phyloP scores from a whole-genome alignment of 208 protist species.

The Acanthamoeba sp. region DNA sequence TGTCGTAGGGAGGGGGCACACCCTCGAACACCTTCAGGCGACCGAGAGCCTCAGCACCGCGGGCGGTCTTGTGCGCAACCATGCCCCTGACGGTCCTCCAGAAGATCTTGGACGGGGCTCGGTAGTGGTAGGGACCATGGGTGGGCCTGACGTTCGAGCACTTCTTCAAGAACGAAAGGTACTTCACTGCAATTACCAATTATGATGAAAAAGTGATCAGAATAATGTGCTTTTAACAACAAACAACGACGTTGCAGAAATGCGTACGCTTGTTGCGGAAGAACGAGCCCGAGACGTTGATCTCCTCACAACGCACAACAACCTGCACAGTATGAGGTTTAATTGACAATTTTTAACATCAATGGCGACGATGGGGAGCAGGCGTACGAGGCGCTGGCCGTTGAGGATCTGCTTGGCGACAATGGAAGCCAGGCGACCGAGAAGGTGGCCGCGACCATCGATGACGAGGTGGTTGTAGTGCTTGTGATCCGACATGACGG shows the following conservation, averaged over 20 bases:
- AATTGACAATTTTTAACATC: no score
- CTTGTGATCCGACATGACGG: constrained; percentile 14
- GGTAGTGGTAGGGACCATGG: constrained; percentile 98
- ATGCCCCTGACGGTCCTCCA: constrained; percentile 97
- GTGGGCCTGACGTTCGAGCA: constrained; percentile 97
- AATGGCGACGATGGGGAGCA: no score
- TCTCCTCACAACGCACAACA: constrained; percentile 95
- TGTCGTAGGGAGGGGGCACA: constrained; percentile 93
- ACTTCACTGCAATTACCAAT: constrained; percentile 90
- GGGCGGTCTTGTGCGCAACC: constrained; percentile 96
- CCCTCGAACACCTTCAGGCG: constrained; percentile 94
- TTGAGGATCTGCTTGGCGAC: constrained; percentile 98
- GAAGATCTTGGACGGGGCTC: constrained; percentile 97
- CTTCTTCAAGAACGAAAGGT: constrained; percentile 95
- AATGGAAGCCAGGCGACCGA: constrained; percentile 97
- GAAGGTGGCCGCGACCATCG: constrained; percentile 98
- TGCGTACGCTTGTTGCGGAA: constrained; percentile 98
- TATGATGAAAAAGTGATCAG: neutral
- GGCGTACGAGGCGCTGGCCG: constrained; percentile 96
- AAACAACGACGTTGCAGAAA: neutral
- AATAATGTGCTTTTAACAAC: neutral
- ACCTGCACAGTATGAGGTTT: constrained; percentile 76
- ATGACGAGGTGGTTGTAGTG: constrained; percentile 91
- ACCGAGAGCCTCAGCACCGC: constrained; percentile 90
- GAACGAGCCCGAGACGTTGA: constrained; percentile 95